A percentile compares a stretch with the other conserved stretches of the same genome.
These are phyloP conservation scores for Plasmodium adleri DNA, from an alignment of 169 alveolate genomes.

Conservation along the genomic window DNA sequence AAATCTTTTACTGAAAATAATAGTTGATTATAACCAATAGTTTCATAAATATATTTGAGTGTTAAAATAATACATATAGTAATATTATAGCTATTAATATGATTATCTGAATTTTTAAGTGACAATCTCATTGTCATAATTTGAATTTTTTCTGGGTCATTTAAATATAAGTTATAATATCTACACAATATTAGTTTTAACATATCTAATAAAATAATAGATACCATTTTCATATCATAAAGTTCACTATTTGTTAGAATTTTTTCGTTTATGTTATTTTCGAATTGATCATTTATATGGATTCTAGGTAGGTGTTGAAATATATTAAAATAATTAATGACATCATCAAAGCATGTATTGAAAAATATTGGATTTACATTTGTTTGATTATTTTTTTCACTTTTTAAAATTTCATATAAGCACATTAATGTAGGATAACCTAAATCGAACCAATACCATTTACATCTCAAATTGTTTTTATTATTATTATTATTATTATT, in stretches of 20 bases:
- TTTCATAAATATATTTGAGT: constrained; percentile 57
- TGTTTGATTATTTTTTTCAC: constrained; percentile 69
- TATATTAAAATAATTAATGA: constrained; percentile 37
- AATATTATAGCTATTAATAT: constrained; percentile 25
- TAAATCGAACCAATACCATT: constrained; percentile 73
- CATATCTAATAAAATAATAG: constrained; percentile 32
- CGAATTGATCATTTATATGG: constrained; percentile 21
- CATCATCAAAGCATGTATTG: constrained; percentile 54
- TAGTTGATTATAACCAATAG: constrained; percentile 58
- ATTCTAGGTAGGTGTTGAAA: constrained; percentile 60
- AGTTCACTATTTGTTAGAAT: constrained; percentile 34
- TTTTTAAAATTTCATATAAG: constrained; percentile 65
- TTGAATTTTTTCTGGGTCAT: constrained; percentile 65
- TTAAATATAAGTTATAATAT: constrained; percentile 34
- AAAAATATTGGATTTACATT: constrained; percentile 44
- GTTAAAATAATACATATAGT: constrained; percentile 43
- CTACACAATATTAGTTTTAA: constrained; percentile 44
- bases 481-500: not conserved
- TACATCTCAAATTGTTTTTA: constrained; percentile 11
- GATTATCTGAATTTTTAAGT: constrained; percentile 53
- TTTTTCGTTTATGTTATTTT: constrained; percentile 31
- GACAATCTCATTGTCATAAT: constrained; percentile 74
- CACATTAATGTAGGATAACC: constrained; percentile 63
- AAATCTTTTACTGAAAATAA: constrained; percentile 47
- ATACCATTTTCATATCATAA: not conserved